A percentile compares a stretch with the other conserved stretches of the same genome.
Conservation (phyloP, 306 rosid species). For the Prunus persica region Prunus_persica_NCBIv2 NC_034014.1:2095001-2095500, state of each 20-base stretch:
- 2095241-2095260: neutral
- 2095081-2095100: conserved; percentile 79
- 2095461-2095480: too few species aligned
- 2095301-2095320: neutral
- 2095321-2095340: conserved; percentile 3
- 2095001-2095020: conserved; percentile 42
- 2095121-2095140: conserved; percentile 82
- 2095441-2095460: conserved; percentile 60
- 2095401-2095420: conserved; percentile 77
- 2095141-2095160: conserved; percentile 82
- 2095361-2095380: conserved; percentile 91
- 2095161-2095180: conserved; percentile 71
- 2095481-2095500: neutral
- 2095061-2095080: conserved; percentile 81
- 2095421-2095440: conserved; percentile 90
- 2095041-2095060: conserved; percentile 88
- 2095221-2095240: neutral
- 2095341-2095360: conserved; percentile 62
- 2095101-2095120: conserved; percentile 90
- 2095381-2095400: conserved; percentile 82
- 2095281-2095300: neutral
- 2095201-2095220: neutral
- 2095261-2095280: neutral
- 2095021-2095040: conserved; percentile 95
- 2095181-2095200: conserved; percentile 63